A percentile compares a stretch with the other conserved stretches of the same genome.
Conservation (phyloP, 805 yeast genomes). For the Yarrowia osloensis region DNA sequence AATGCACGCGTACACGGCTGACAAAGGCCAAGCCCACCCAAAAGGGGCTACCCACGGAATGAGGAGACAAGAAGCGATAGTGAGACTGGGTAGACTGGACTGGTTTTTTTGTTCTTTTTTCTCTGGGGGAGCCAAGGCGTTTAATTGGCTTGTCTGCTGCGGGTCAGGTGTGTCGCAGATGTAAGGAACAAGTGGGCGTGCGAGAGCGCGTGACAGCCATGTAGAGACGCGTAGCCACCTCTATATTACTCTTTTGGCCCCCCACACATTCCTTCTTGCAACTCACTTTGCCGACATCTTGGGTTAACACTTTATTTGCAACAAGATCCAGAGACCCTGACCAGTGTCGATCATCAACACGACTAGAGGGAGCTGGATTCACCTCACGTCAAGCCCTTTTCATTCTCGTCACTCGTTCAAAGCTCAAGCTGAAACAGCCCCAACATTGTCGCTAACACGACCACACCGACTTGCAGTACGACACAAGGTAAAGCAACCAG, state of each 20-base stretch:
- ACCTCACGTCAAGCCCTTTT: too few species aligned
- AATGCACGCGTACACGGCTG: slow-evolving; percentile 8
- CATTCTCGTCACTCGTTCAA: background rate
- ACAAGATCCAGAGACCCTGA: background rate
- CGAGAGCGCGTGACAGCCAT: background rate
- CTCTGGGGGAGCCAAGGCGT: background rate
- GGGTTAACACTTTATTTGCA: background rate
- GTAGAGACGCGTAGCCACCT: background rate
- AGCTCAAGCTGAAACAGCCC: too few species aligned
- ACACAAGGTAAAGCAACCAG: too few species aligned
- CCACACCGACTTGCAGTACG: too few species aligned
- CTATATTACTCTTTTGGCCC: background rate
- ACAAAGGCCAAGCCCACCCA: background rate
- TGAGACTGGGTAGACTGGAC: background rate
- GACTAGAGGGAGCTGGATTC: background rate
- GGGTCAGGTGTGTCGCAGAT: background rate
- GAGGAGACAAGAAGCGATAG: background rate
- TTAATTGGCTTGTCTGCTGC: background rate
- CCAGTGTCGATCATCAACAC: background rate
- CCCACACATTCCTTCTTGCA: slow-evolving; percentile 6
- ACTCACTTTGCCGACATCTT: background rate
- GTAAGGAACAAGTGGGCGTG: background rate
- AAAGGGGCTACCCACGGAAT: slow-evolving; percentile 21
- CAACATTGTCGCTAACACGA: too few species aligned
- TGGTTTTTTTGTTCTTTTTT: background rate